These are phyloP conservation scores for Mortierella sp. DNA, from an alignment of 371 early-diverging fungal species.

Conservation along the genomic window DNA sequence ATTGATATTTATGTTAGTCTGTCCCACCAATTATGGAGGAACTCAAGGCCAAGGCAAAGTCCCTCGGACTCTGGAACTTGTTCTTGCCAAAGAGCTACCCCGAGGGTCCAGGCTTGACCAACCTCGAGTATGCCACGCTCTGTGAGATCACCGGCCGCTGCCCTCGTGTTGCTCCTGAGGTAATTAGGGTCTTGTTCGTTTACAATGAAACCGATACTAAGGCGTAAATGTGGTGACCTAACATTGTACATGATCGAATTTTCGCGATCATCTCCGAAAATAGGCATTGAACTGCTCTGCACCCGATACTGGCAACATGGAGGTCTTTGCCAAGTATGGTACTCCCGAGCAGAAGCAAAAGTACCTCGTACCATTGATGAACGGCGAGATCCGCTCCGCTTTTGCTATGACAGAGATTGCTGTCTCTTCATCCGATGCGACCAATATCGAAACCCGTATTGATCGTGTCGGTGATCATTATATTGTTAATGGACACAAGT, in stretches of 20 bases:
- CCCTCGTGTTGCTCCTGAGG: slow-evolving; percentile 85
- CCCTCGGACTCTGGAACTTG: slow-evolving; percentile 96
- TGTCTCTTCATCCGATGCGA: slow-evolving; percentile 96
- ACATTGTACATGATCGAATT: not conserved
- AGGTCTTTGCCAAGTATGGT: slow-evolving; percentile 97
- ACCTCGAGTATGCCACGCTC: slow-evolving; percentile 93
- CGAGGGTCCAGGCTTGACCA: slow-evolving; percentile 91
- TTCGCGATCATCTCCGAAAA: not conserved
- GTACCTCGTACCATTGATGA: slow-evolving; percentile 89
- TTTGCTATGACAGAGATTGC: slow-evolving; percentile 98
- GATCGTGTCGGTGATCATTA: slow-evolving; percentile 76
- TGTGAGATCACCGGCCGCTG: slow-evolving; percentile 91
- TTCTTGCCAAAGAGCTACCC: slow-evolving; percentile 84
- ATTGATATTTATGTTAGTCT: slow-evolving; percentile 53
- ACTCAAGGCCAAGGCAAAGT: slow-evolving; percentile 88
- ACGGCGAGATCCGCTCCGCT: slow-evolving; percentile 94
- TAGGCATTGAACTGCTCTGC: slow-evolving; percentile 92
- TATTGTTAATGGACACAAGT: slow-evolving; percentile 94
- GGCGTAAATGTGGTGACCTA: not conserved
- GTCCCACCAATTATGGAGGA: slow-evolving; percentile 89
- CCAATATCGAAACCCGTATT: slow-evolving; percentile 92
- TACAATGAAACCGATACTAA: not conserved
- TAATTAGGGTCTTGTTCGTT: slow-evolving; percentile 29
- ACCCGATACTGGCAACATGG: slow-evolving; percentile 99
- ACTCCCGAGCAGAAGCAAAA: slow-evolving; percentile 83